Evolutionary conservation across 176 grass and related monocot genomes (phyloP).

Genomic region (Raddia distichophylla): DNA sequence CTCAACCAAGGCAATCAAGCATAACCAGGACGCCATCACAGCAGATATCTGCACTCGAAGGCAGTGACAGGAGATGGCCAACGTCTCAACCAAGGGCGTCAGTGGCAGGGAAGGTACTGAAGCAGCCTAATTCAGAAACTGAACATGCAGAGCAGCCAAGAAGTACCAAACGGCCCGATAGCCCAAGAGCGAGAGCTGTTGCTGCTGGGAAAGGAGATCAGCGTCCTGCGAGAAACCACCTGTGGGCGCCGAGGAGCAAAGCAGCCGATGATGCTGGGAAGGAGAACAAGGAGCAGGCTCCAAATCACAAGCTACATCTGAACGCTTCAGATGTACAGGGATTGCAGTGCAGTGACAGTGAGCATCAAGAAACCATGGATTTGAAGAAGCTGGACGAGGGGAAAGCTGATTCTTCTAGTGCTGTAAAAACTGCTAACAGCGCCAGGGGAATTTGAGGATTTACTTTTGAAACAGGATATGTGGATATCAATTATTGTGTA

Average conservation of each 20-base stretch:
- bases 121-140: conserved; percentile 47
- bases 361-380: conserved; percentile 24
- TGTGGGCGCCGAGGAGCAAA: conserved; percentile 47
- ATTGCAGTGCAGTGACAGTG: conserved; percentile 21
- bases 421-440: conserved; percentile 1
- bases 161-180: conserved; percentile 34
- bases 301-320: conserved; percentile 30
- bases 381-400: conserved; percentile 9
- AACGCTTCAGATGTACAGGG: conserved; percentile 13
- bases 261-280: conserved; percentile 42
- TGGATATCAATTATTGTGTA: conserved; percentile 21
- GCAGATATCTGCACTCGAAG: conserved; percentile 34
- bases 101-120: conserved; percentile 45
- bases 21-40: conserved; percentile 34
- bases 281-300: conserved; percentile 59
- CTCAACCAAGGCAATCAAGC: conserved; percentile 54
- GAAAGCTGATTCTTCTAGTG: not conserved
- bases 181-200: conserved; percentile 29
- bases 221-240: conserved; percentile 39
- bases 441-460: conserved; percentile 22
- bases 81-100: conserved; percentile 53
- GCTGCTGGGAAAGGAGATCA: conserved; percentile 28
- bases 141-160: conserved; percentile 45
- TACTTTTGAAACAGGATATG: conserved; percentile 29
- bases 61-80: conserved; percentile 44